Evolutionary conservation across 2,329 filamentous ascomycete species (phyloP), one percentile per base, ranked within the genome.

Genomic region (Cadophora gregata): DNA sequence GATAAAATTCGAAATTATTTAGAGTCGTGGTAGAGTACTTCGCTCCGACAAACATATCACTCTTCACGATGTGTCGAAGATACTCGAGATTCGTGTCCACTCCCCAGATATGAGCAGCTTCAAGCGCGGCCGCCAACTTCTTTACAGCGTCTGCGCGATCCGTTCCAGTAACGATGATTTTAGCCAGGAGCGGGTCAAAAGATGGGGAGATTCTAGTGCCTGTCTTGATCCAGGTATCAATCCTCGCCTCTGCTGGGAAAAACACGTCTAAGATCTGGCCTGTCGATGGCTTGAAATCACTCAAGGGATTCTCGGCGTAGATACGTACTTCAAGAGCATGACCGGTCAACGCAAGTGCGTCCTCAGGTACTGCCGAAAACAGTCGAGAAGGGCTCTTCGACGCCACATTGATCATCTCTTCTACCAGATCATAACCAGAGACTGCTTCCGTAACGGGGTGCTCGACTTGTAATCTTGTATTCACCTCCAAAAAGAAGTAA

Each of bases 401-500:
- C 12, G 53, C 62, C 38, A 64, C 48, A 31, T 47, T 47, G 24
- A 64, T 33, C 55, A 64, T 64, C 27, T 56, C 62, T 25, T 64
- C 63, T 7, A 65, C 63, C 1, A 65, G 21, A 55, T 65, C 63
- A 50, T 60, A 38, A 1, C 63, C 56, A 10, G 45, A 53, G 3
- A 60, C 50, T 4, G 56, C 56, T 31, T 65, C 63, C 1, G 63
- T 65, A 10, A 65, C 56, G 1, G 63, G 42, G 36, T 65, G 63
- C 29, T 65, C 63, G 16, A 65, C 63, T 47, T 65, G 63, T 10
- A 65, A 27, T 3, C 63, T 56, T 5, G 63, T 65, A 25, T 65
- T 65, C 10, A 65, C 63, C 33, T 65, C 63, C 5, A 65, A 29
- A 25, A 65, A 65, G 50, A 53, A 65, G 31, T 60, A 65, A 1